Base-by-base conservation (phyloP, 495 filamentous ascomycete species). In the Physcia stellaris region DNA sequence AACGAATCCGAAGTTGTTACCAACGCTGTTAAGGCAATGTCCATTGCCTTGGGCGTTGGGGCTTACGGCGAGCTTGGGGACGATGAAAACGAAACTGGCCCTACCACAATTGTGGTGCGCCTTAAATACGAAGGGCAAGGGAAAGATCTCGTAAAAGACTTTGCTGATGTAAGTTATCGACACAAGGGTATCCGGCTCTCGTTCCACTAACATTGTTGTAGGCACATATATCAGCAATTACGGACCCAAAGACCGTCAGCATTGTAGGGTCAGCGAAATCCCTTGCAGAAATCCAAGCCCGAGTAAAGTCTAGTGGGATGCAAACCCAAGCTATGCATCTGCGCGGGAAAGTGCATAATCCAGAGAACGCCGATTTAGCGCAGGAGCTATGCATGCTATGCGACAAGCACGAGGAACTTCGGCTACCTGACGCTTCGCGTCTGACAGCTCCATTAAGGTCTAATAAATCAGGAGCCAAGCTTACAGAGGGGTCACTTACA, bases 171-270 rank as follows among this genome's bases (percentile, higher is more conserved):
- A 37, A 41, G 48, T 40, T 24, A 39, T n/a, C 17, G 11, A 10
- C 21, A 13, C 22, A 4, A 18, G 13, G 26, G 18, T 16, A 2
- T 10, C n/a, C n/a, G n/a, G n/a, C 24, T 17, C 21, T 9, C 15
- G 41, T 10, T 33, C 11, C 7, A n/a, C 35, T 37, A 33, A 44
- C 19, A 31, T 12, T 15, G 19, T 16, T 41, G 23, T 15, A 56
- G 53, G 41, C 49, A 5, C 42, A 61, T 32, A 41, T 61, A 29
- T 57, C 53, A 4, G 56, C 54, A 0, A 40, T 61, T 11, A 59
- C 49, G 10, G 57, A 59, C 20, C 48, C 55, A 1, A 31, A 46
- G 38, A 48, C 55, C 6, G 35, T 58, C 21, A 60, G 53, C 35
- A 40, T 58, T 5, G 50, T 56, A 6, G 53, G 50, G 9, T 26